These are phyloP conservation scores for Entophlyctis luteolus DNA, from an alignment of 192 early-diverging fungal species.

Conservation along the genomic window DNA sequence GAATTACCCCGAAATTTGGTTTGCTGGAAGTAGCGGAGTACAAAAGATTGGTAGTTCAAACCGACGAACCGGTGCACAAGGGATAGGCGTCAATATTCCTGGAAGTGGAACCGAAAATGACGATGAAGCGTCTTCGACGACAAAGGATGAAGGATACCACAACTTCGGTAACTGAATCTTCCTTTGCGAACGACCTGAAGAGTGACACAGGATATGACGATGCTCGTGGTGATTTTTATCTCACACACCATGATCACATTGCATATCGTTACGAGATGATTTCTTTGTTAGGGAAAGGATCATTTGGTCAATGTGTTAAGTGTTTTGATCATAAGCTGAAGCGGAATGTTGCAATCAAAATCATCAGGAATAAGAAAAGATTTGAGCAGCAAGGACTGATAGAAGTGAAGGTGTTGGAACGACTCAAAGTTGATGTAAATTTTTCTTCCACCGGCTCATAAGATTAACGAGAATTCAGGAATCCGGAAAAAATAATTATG, in stretches of 20 bases:
- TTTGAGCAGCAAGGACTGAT: conserved; percentile 94
- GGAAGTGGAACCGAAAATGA: conserved; percentile 20
- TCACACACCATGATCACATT: conserved; percentile 87
- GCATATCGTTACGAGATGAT: conserved; percentile 91
- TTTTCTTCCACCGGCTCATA: no score
- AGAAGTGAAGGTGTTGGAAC: conserved; percentile 90
- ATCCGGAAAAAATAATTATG: no score
- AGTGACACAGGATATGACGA: conserved; percentile 77
- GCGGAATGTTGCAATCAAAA: conserved; percentile 82
- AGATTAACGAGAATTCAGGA: no score
- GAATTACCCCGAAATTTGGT: conserved; percentile 79
- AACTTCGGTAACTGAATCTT: no score
- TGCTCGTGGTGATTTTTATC: conserved; percentile 88
- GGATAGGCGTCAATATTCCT: conserved; percentile 54
- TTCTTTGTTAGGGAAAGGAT: conserved; percentile 86
- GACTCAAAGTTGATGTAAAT: conserved; percentile 70
- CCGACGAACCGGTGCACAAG: conserved; percentile 56
- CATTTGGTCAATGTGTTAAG: conserved; percentile 92
- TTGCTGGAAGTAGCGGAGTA: conserved; percentile 68
- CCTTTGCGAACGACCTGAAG: no score
- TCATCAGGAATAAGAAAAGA: conserved; percentile 93
- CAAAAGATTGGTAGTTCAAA: conserved; percentile 61
- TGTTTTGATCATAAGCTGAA: conserved; percentile 92
- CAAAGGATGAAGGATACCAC: no score
- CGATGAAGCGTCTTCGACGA: no score